These are phyloP conservation scores for Exserohilum turcica DNA, from an alignment of 2,329 filamentous ascomycete species.

Conservation along the genomic window DNA sequence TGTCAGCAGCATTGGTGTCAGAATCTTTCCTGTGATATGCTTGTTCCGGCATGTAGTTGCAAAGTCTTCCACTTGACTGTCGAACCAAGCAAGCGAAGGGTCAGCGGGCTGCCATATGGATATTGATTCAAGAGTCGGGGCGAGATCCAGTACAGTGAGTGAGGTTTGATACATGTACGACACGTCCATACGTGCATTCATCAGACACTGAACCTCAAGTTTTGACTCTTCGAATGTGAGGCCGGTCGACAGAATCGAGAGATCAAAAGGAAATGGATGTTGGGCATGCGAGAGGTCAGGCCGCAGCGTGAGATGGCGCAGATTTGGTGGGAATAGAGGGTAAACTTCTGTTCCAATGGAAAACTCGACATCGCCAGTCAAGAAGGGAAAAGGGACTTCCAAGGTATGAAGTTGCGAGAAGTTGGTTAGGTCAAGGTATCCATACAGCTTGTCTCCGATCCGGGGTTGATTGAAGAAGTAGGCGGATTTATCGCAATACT, in stretches of 20 bases:
- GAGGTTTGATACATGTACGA: slow-evolving; percentile 30
- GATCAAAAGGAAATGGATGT: slow-evolving; percentile 24
- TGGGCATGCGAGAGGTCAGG: slow-evolving; percentile 35
- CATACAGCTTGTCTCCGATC: slow-evolving; percentile 18
- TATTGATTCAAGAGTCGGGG: slow-evolving; percentile 25
- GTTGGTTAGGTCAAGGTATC: slow-evolving; percentile 29
- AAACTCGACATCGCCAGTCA: slow-evolving; percentile 33
- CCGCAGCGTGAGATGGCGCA: slow-evolving; percentile 31
- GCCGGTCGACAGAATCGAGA: slow-evolving; percentile 19
- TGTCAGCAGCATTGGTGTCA: slow-evolving; percentile 32
- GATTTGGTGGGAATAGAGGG: slow-evolving; percentile 27
- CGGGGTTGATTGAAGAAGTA: slow-evolving; percentile 31
- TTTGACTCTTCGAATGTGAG: slow-evolving; percentile 24
- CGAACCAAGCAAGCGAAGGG: slow-evolving; percentile 28
- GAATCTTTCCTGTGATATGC: slow-evolving; percentile 19
- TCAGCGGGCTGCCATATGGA: slow-evolving; percentile 38
- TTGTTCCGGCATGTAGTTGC: slow-evolving; percentile 34
- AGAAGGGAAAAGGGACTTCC: slow-evolving; percentile 30
- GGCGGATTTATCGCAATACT: slow-evolving; percentile 24
- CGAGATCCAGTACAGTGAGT: slow-evolving; percentile 25
- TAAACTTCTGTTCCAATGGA: slow-evolving; percentile 28
- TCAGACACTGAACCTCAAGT: slow-evolving; percentile 16
- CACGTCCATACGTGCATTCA: slow-evolving; percentile 34
- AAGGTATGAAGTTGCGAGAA: slow-evolving; percentile 31
- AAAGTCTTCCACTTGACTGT: slow-evolving; percentile 30